Evolutionary conservation across 805 yeast species (phyloP), one percentile per base, ranked within the genome.

Genomic region (Candida ficus): DNA sequence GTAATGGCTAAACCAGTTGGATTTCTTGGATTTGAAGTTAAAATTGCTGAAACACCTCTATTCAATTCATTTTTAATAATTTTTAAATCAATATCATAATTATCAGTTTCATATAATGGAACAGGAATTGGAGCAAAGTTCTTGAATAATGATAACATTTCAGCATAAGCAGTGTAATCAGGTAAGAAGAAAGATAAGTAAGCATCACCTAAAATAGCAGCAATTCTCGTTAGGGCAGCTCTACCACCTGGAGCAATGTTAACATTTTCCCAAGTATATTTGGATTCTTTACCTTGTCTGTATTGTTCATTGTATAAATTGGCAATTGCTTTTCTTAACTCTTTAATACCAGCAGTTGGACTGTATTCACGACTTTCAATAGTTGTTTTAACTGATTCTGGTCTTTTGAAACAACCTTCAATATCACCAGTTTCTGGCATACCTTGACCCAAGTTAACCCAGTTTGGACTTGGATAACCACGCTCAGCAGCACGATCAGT

Each of bases 401-500:
- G 83, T 55, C 80, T 62, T 39, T 66, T 64, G 54, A 75, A 75
- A 25, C 80, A 76, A 4, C 82, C 82, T 3, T 76, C 76, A 33
- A 76, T 62, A 35, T 73, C 78, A 18, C 81, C 81, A 39, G 76
- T 80, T 53, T 76, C 82, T 4, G 83, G 82, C 42, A 79, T 78
- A 35, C 83, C 83, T 54, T 76, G 83, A 32, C 83, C 83, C 55
- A 76, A 62, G 54, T 76, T 76, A 29, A 78, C 75, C 82, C 82
- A 76, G 18, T 50, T 52, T 16, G 54, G 57, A 11, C 26, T 26
- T 12, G 46, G 67, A 52, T 63, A 76, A 1, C 83, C 83, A 53
- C 76, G 72, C 45, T 73, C 80, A 33, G 62, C 58, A 23, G 83
- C 83, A 45, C 80, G 63, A 50, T 76, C 82, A 1, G 83, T 76